Conservation (phyloP, 148 eudicot genomes). For the Cornus kousa region DNA sequence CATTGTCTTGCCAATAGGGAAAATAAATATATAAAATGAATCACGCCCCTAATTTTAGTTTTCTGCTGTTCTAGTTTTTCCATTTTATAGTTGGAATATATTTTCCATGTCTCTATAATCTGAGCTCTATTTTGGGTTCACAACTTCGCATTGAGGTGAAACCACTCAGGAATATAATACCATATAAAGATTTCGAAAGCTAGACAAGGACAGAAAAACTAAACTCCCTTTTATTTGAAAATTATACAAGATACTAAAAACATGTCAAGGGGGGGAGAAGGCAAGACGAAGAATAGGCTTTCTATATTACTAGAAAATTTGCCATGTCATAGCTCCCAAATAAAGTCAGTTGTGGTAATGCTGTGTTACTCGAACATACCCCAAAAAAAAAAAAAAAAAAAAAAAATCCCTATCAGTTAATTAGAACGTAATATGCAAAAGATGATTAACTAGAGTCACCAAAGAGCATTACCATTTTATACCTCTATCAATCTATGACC, state of each 20-base stretch:
- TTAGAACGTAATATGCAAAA: background rate
- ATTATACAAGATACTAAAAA: background rate
- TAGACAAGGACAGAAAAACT: background rate
- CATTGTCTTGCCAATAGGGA: no score
- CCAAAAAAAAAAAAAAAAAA: background rate
- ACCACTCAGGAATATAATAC: background rate
- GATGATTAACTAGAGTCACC: background rate
- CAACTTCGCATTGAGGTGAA: no score
- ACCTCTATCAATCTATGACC: constrained; percentile 52
- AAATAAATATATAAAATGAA: no score
- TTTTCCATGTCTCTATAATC: no score
- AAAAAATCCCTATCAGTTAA: background rate
- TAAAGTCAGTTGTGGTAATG: background rate
- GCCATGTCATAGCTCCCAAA: background rate
- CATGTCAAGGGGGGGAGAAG: background rate
- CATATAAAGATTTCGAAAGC: background rate
- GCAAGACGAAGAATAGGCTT: no score
- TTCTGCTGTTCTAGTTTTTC: no score
- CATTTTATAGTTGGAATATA: no score
- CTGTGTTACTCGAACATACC: background rate
- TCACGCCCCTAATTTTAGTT: no score
- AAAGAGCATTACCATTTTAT: no score
- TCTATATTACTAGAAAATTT: background rate
- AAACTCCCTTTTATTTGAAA: background rate
- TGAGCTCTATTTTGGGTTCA: no score